Evolutionary conservation across 257 asterid species (phyloP), one percentile per base, ranked within the genome.

Genomic region (Solanum etuberosum): DNA sequence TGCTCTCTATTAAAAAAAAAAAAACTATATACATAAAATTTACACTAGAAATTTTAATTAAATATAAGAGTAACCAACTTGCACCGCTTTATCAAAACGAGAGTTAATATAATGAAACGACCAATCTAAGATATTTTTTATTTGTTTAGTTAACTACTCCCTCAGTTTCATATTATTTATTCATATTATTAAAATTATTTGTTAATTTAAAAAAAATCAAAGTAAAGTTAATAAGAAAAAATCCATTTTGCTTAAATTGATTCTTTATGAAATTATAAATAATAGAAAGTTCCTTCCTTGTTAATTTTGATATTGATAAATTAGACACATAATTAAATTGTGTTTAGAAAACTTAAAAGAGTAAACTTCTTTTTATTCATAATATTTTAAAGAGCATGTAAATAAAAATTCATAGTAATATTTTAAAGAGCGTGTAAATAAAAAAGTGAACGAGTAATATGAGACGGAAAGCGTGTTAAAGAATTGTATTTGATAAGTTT

Each of bases 351-450:
- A 57, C 5, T 61, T n/a, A n/a, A 20, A 59, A 59, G 0, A 21
- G 5, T 21, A 57, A 1, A 0, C 0, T 1, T 3, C 0, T 1
- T 3, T 59, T n/a, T 10, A 61, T 61, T 61, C 29, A 10, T 46
- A 4, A 4, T 0, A 23, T 3, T n/a, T 61, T 23, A 9, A n/a
- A 9, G 9, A 23, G 0, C 3, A 0, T 1, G 3, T 23, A 61
- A 4, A 23, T 61, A 61, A 23, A 61, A 61, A 9, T n/a, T n/a
- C n/a, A n/a, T n/a, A n/a, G n/a, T 61, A 61, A 4, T 0, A 23
- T 3, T n/a, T 61, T 23, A 9, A n/a, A 9, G 9, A 23, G 0
- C 3, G 0, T 1, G 3, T 23, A 61, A 4, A 23, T 61, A 61
- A 23, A 61, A 61, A 9, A 57, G 9, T 57, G 0, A 10, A 61